Evolutionary conservation across 495 filamentous ascomycete genomes (phyloP).

Genomic region (Hyphodiscus hymeniophilus): DNA sequence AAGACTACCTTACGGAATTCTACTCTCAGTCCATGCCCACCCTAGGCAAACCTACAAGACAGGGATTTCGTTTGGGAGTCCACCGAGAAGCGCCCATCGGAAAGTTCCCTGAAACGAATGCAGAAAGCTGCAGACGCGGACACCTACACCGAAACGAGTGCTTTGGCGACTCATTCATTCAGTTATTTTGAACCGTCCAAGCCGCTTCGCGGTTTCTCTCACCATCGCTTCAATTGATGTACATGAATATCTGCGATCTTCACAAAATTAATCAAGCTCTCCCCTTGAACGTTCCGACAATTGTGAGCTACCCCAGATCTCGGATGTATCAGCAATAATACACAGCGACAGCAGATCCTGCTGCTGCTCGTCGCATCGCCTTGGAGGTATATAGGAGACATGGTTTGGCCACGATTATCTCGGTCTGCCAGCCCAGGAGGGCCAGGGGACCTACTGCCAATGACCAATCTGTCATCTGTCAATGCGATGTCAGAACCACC

Average conservation of each 20-base stretch:
- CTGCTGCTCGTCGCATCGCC: conserved; percentile 12
- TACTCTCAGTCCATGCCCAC: too few relatives aligned
- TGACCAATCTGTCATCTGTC: conserved; percentile 20
- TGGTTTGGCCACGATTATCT: conserved; percentile 19
- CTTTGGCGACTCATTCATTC: neutral
- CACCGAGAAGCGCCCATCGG: too few relatives aligned
- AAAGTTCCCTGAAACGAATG: too few relatives aligned
- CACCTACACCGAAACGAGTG: neutral
- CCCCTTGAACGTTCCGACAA: too few relatives aligned
- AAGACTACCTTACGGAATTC: too few relatives aligned
- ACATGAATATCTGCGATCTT: too few relatives aligned
- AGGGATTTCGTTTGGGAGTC: too few relatives aligned
- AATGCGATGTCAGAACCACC: conserved; percentile 15
- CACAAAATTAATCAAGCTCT: too few relatives aligned
- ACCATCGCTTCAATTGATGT: too few relatives aligned
- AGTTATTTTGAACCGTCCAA: too few relatives aligned
- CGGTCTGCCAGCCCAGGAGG: conserved; percentile 17
- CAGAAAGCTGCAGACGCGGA: neutral
- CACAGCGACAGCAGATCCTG: conserved; percentile 18
- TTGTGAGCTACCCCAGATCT: conserved; percentile 2
- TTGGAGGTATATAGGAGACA: conserved; percentile 6
- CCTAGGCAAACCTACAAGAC: too few relatives aligned
- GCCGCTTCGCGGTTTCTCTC: too few relatives aligned
- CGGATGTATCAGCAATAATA: conserved; percentile 21
- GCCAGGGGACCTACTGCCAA: conserved; percentile 12